Evolutionary conservation across 83 land plant species (phyloP).

Genomic region (Picea mariana): DNA sequence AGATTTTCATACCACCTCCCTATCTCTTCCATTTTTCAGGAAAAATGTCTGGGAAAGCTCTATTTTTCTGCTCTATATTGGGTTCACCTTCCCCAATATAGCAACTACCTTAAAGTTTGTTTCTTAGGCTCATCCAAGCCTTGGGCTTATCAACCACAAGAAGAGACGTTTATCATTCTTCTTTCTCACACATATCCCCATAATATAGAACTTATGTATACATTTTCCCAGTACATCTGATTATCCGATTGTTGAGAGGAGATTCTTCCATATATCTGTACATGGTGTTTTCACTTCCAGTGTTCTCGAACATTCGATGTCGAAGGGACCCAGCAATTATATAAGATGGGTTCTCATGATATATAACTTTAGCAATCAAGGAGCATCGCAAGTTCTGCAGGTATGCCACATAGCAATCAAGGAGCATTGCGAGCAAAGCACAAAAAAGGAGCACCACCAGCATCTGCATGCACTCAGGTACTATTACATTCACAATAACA

Average conservation of each 20-base stretch:
- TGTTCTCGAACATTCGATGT: too few species aligned
- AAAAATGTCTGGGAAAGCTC: neutral
- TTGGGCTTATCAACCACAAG: neutral
- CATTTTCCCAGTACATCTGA: neutral
- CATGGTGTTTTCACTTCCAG: neutral
- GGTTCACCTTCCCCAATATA: neutral
- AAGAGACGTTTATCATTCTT: neutral
- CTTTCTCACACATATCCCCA: too few species aligned
- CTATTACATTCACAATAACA: too few species aligned
- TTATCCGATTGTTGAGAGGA: neutral
- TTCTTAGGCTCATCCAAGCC: neutral
- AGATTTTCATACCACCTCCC: neutral
- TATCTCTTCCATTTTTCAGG: neutral
- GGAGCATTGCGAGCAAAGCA: too few species aligned
- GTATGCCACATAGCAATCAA: too few species aligned
- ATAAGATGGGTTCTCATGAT: too few species aligned
- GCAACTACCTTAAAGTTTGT: neutral
- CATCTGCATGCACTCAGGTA: too few species aligned
- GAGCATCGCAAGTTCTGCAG: too few species aligned
- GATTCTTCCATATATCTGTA: neutral
- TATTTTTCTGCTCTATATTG: neutral
- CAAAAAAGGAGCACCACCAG: too few species aligned
- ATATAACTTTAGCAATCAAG: too few species aligned
- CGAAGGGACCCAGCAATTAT: too few species aligned
- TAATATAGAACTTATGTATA: too few species aligned